phyloP scores from a whole-genome alignment of 352 stramenopile species.

The Phytophthora nicotianae region DNA sequence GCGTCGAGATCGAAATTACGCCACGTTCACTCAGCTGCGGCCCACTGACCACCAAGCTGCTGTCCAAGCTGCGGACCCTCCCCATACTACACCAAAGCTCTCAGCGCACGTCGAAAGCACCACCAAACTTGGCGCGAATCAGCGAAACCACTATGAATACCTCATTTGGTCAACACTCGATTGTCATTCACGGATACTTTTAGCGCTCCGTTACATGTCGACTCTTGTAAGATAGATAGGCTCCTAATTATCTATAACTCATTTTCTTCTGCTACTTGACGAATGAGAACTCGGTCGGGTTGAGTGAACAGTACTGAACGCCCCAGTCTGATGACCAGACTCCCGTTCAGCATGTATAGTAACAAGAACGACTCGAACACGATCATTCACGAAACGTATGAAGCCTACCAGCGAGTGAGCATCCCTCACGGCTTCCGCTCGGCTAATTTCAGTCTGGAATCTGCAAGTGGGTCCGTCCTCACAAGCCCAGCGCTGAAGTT shows the following conservation, averaged over 20 bases:
- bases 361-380: neutral
- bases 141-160: slow-evolving; percentile 28
- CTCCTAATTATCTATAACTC: neutral
- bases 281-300: neutral
- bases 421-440: slow-evolving; percentile 68
- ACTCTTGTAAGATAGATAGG: neutral
- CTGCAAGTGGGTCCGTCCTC: slow-evolving; percentile 41
- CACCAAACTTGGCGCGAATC: neutral
- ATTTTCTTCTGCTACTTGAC: neutral
- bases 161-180: neutral
- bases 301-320: neutral
- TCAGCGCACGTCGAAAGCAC: slow-evolving; percentile 1
- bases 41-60: slow-evolving; percentile 22
- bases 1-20: slow-evolving; percentile 10
- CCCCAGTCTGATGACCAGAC: neutral
- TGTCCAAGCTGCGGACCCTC: slow-evolving; percentile 16
- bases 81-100: slow-evolving; percentile 3
- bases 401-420: slow-evolving; percentile 50
- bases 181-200: neutral
- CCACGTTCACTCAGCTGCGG: slow-evolving; percentile 11
- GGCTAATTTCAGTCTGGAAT: slow-evolving; percentile 58
- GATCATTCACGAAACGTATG: slow-evolving; percentile 64
- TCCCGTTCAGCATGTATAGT: neutral
- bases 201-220: neutral
- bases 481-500: slow-evolving; percentile 21